Base-by-base conservation (phyloP, 257 asterid species). In the Nicotiana otophora region DNA sequence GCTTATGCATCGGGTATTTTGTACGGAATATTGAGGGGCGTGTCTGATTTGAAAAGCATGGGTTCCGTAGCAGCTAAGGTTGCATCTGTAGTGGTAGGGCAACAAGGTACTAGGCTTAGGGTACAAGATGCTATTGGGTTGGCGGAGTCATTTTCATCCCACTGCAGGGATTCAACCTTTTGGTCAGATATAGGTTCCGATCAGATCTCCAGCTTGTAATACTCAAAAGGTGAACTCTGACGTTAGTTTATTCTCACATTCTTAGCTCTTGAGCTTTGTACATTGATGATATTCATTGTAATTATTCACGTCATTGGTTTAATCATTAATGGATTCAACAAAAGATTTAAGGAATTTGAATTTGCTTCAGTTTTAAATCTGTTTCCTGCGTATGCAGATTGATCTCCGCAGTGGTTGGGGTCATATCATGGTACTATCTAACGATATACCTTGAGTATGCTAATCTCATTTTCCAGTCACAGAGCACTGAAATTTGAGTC, bases 1-100 rank as follows among this genome's bases (percentile, higher is more conserved):
- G 99, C 98, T 51, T 96, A 96, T 82, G 98, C 99, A 65, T 92
- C 98, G 11, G 99, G 98, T 78, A 86, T 96, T 65, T 88, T 96
- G 81, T 96, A 94, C 74, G 94, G 98, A 65, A 53, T 96, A 51
- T 85, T 91, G 36, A 88, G 87, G 8, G 97, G 96, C 0, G 89
- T 85, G 33, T 88, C 97, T 42, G 94, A 94, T 88, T 78, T 92
- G 86, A 94, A 88, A 88, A 95, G 87, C 65, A 86, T 94, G 90
- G 99, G 99, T 83, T 53, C 90, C 15, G 83, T 94, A 83, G 99
- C 98, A 33, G 92, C 99, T 51, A 94, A 94, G 87, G 95, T 96
- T 46, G 98, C 98, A 82, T 91, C 99, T 7, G 77, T 88, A 82
- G 99, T 96, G 28, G 99, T 96, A 78, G 93, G 91, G 23, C 98